phyloP scores from a whole-genome alignment of 208 protist genomes.

The Wallacemonas sp. region DNA sequence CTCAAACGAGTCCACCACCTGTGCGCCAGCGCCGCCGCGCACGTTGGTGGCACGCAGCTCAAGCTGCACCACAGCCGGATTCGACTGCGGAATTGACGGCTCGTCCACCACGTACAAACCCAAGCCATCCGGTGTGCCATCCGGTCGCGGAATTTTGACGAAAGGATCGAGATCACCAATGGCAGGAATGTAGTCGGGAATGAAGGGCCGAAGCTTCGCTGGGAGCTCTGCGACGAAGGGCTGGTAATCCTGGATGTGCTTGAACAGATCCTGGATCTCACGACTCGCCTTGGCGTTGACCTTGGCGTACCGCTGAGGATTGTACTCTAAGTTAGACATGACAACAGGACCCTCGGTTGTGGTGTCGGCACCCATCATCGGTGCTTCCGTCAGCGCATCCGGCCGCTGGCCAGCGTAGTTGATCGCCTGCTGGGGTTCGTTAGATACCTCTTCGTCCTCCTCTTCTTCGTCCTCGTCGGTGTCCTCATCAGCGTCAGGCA shows the following conservation, averaged over 20 bases:
- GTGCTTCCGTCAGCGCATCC: conserved; percentile 52
- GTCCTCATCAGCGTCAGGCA: conserved; percentile 2
- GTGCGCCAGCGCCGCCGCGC: conserved; percentile 30
- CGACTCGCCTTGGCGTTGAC: conserved; percentile 77
- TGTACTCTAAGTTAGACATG: conserved; percentile 65
- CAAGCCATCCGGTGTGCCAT: conserved; percentile 85
- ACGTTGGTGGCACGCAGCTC: conserved; percentile 86
- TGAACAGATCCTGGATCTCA: conserved; percentile 97
- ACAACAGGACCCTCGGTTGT: conserved; percentile 2
- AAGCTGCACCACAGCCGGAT: conserved; percentile 93
- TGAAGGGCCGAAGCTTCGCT: conserved; percentile 96
- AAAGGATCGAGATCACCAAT: conserved; percentile 97
- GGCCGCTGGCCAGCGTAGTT: conserved; percentile 66
- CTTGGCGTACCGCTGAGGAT: conserved; percentile 87
- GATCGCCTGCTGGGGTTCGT: conserved; percentile 24
- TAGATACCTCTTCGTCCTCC: conserved; percentile 16
- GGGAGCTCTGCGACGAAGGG: conserved; percentile 94
- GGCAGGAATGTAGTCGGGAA: conserved; percentile 97
- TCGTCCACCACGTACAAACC: conserved; percentile 96
- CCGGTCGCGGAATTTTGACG: conserved; percentile 95
- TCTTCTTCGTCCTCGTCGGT: conserved; percentile 18
- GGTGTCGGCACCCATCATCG: conserved; percentile 21
- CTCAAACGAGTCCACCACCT: conserved; percentile 94
- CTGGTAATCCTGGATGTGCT: conserved; percentile 94
- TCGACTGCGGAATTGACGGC: conserved; percentile 94